These are phyloP conservation scores for Boletus huronensis DNA, from an alignment of 768 basidiomycete species.

Conservation along the genomic window DNA sequence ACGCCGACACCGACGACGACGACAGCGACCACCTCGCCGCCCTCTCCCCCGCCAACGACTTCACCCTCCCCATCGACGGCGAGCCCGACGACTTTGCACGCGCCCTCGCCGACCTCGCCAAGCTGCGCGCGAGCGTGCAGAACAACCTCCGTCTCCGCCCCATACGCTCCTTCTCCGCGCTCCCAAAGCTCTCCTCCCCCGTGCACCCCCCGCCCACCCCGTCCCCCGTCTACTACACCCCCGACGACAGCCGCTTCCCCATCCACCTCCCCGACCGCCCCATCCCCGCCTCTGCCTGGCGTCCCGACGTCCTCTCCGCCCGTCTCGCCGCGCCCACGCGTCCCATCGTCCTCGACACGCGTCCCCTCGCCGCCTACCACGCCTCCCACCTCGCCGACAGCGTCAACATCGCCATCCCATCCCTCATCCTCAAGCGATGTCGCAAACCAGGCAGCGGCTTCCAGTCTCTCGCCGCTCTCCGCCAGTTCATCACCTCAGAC, in stretches of 20 bases:
- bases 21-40: conserved; percentile 27
- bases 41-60: conserved; percentile 31
- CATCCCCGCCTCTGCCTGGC: conserved; percentile 34
- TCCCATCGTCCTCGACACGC: conserved; percentile 80
- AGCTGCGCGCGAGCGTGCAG: conserved; percentile 67
- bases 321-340: conserved; percentile 47
- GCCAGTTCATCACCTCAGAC: conserved; percentile 81
- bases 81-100: conserved; percentile 57
- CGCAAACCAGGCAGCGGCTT: conserved; percentile 68
- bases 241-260: conserved; percentile 31
- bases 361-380: conserved; percentile 64
- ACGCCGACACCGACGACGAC: background rate
- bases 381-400: conserved; percentile 62
- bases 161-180: conserved; percentile 55
- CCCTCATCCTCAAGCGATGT: conserved; percentile 84
- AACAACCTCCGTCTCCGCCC: conserved; percentile 77
- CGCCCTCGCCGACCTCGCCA: conserved; percentile 64
- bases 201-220: conserved; percentile 35
- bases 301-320: conserved; percentile 44
- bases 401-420: conserved; percentile 85
- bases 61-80: conserved; percentile 16
- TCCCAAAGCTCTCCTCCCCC: conserved; percentile 42
- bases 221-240: conserved; percentile 52
- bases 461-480: conserved; percentile 62
- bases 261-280: conserved; percentile 20